phyloP scores from a whole-genome alignment of 495 filamentous ascomycete genomes.

The Lineolata rhizophorae region DNA sequence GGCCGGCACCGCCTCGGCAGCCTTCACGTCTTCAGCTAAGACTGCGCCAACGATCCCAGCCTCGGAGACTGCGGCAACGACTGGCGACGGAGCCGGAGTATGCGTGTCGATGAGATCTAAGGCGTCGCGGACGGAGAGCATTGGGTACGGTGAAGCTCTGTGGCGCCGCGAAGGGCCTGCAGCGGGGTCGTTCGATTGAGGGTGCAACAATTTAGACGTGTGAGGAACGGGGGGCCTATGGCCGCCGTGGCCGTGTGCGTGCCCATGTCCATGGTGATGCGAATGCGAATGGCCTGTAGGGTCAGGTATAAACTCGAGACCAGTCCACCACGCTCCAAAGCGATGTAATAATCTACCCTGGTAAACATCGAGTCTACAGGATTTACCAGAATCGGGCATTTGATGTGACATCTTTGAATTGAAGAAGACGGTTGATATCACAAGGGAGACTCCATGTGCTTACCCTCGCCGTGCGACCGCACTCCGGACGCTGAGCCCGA shows the following conservation, averaged over 20 bases:
- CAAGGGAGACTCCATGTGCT: too few relatives aligned
- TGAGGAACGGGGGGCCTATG: constrained; percentile 50
- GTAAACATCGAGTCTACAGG: too few relatives aligned
- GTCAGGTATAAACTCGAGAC: too few relatives aligned
- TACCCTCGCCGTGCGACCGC: too few relatives aligned
- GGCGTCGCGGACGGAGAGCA: constrained; percentile 70
- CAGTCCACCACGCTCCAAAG: too few relatives aligned
- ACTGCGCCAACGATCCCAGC: constrained; percentile 43
- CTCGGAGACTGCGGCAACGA: constrained; percentile 35
- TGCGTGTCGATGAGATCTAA: constrained; percentile 45
- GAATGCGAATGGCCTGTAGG: constrained; percentile 18
- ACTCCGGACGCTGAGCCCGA: neutral
- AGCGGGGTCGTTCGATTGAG: constrained; percentile 57
- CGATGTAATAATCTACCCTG: too few relatives aligned
- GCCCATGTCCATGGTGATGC: constrained; percentile 38
- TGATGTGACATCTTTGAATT: too few relatives aligned
- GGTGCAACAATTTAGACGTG: constrained; percentile 37
- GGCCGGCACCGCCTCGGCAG: constrained; percentile 67
- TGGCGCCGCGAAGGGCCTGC: constrained; percentile 58
- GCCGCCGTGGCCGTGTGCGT: constrained; percentile 26
- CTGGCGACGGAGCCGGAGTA: constrained; percentile 33
- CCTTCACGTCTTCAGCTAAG: constrained; percentile 62
- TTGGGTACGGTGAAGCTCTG: constrained; percentile 75
- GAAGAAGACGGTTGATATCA: too few relatives aligned
- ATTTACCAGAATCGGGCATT: too few relatives aligned